Base-by-base conservation (phyloP, 2,329 filamentous ascomycete species). In the Lachnellula occidentalis region DNA sequence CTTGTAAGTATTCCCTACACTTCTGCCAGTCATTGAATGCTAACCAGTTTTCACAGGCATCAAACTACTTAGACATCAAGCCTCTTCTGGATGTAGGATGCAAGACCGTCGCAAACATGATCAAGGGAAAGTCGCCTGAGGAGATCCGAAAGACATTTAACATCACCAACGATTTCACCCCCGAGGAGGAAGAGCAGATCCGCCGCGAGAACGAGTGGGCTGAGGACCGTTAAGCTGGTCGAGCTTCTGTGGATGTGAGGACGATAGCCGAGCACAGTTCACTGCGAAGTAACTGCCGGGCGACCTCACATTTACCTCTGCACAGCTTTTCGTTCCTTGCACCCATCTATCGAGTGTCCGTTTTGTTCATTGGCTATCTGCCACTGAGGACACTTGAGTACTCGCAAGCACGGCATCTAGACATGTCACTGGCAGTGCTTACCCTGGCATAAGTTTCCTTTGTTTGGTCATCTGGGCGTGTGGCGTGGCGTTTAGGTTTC, bases 61-160 rank as follows among this genome's bases (percentile, higher is more conserved):
- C 92, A 67, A 99, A 99, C 80, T 99, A 97, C 73, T 87, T 99
- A 57, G 94, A 99, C 65, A 99, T 99, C 78, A 99, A 97, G 82
- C 88, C 91, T 1, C 87, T 99, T 1, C 86, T 99, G 27, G 94
- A 99, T 62, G 92, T 97, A 57, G 94, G 94, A 59, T 99, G 94
- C 84, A 99, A 99, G 83, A 99, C 94, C 0, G 94, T 99, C 15
- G 94, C 94, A 59, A 99, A 99, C 77, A 99, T 99, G 94, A 99
- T 99, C 80, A 99, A 99, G 88, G 94, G 94, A 76, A 99, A 99
- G 81, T 96, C 91, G 0, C 94, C 94, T 3, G 94, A 99, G 72
- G 94, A 99, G 78, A 99, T 99, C 67, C 89, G 94, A 50, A 99
- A 97, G 81, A 99, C 94, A 0, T 99, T 99, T 79, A 99, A 99